A percentile compares a stretch with the other conserved stretches of the same genome.
These are phyloP conservation scores for Penicillium cataractarum DNA, from an alignment of 495 filamentous ascomycete genomes.

Conservation along the genomic window DNA sequence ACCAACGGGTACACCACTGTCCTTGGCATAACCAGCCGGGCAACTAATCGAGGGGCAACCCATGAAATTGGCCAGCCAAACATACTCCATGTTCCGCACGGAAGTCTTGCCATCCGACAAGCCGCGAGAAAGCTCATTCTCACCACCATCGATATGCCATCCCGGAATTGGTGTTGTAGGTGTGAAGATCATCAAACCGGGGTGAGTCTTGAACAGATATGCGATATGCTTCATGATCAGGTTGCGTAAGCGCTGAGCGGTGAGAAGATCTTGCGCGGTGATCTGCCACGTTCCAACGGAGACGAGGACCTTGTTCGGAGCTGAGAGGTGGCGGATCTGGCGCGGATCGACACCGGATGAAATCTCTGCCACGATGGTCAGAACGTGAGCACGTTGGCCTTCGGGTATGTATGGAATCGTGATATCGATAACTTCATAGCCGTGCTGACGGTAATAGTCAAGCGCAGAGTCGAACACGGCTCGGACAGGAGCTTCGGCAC, in stretches of 20 bases:
- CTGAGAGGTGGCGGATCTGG: slow-evolving; percentile 57
- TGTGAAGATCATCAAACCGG: slow-evolving; percentile 77
- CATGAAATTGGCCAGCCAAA: slow-evolving; percentile 81
- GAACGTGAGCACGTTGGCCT: slow-evolving; percentile 74
- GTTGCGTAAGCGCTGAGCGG: slow-evolving; percentile 73
- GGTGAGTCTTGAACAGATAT: slow-evolving; percentile 68
- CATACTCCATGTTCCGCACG: slow-evolving; percentile 83
- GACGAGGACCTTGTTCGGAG: slow-evolving; percentile 76
- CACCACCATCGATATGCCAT: slow-evolving; percentile 61
- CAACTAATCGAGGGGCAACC: slow-evolving; percentile 79
- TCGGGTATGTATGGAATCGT: slow-evolving; percentile 73
- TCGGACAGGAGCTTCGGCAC: slow-evolving; percentile 65
- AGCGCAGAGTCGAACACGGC: slow-evolving; percentile 63
- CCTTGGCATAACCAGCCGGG: slow-evolving; percentile 72
- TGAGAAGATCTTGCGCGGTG: slow-evolving; percentile 67
- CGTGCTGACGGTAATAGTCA: slow-evolving; percentile 59
- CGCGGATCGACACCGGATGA: slow-evolving; percentile 43
- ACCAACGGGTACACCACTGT: slow-evolving; percentile 69
- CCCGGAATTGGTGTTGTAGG: slow-evolving; percentile 80
- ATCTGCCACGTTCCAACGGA: slow-evolving; percentile 63
- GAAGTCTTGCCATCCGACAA: slow-evolving; percentile 72
- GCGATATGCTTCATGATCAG: slow-evolving; percentile 84
- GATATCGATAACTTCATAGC: slow-evolving; percentile 75
- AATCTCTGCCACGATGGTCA: slow-evolving; percentile 78
- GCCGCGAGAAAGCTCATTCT: slow-evolving; percentile 63